Evolutionary conservation across 1,139 yeast genomes (phyloP).

Genomic region (Candida sp.): DNA sequence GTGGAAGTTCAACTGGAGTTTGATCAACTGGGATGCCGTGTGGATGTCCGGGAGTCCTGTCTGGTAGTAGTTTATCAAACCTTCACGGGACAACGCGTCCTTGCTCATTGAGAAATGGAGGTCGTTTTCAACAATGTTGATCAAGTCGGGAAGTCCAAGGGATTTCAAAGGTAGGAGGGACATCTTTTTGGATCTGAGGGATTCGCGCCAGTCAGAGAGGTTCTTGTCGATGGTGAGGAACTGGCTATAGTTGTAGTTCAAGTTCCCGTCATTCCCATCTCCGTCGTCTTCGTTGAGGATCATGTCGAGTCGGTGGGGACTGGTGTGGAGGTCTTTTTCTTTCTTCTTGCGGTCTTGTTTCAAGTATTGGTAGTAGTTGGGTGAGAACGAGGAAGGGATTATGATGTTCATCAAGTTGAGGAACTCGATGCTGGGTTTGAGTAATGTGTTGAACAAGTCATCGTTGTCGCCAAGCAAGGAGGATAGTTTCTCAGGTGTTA

Average conservation of each 20-base stretch:
- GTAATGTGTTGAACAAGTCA: slow-evolving; percentile 39
- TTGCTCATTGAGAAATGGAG: slow-evolving; percentile 37
- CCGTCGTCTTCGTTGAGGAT: slow-evolving; percentile 54
- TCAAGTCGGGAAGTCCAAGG: slow-evolving; percentile 40
- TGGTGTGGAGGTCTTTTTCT: slow-evolving; percentile 27
- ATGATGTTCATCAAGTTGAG: slow-evolving; percentile 49
- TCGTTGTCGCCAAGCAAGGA: slow-evolving; percentile 35
- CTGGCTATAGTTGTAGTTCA: slow-evolving; percentile 51
- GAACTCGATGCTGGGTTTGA: slow-evolving; percentile 51
- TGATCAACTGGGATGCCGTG: slow-evolving; percentile 45
- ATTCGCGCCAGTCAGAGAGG: slow-evolving; percentile 46
- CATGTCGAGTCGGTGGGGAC: slow-evolving; percentile 41
- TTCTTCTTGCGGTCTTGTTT: slow-evolving; percentile 27
- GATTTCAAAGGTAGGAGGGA: slow-evolving; percentile 35
- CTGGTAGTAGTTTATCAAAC: slow-evolving; percentile 30
- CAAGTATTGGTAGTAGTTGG: slow-evolving; percentile 51
- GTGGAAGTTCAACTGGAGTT: slow-evolving; percentile 50
- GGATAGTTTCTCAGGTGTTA: slow-evolving; percentile 51
- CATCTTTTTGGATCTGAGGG: slow-evolving; percentile 35
- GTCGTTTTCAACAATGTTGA: slow-evolving; percentile 26
- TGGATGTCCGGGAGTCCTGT: slow-evolving; percentile 45
- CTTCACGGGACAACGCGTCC: slow-evolving; percentile 32
- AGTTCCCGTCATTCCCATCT: slow-evolving; percentile 55
- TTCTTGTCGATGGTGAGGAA: slow-evolving; percentile 49
- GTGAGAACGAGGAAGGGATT: slow-evolving; percentile 54